Conservation (phyloP, 208 protist genomes). For the Balamuthia mandrillaris region DNA sequence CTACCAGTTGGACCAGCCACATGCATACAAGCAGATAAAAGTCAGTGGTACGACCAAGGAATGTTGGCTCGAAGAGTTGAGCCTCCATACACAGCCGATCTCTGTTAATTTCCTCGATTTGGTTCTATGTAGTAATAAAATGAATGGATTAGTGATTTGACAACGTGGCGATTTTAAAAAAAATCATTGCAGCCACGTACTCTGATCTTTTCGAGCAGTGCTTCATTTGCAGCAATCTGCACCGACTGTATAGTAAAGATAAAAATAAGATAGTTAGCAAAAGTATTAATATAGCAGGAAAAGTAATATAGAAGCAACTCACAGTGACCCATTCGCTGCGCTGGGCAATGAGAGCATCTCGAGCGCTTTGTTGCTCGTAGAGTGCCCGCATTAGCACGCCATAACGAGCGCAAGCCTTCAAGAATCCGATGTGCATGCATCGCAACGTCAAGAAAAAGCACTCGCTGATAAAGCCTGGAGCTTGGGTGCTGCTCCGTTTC, state of each 20-base stretch:
- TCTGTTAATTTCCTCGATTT: constrained; percentile 7
- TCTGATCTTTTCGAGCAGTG: not conserved
- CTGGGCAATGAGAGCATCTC: not conserved
- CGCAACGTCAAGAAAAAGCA: constrained; percentile 56
- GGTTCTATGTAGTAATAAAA: not conserved
- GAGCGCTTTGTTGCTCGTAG: not conserved
- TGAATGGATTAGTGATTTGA: not conserved
- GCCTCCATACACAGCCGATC: constrained; percentile 27
- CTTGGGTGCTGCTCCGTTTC: not conserved
- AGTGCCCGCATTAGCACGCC: too few relatives aligned
- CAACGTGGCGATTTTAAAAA: not conserved
- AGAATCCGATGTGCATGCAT: constrained; percentile 47
- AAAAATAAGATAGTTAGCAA: not conserved
- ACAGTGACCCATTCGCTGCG: not conserved
- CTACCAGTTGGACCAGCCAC: constrained; percentile 44
- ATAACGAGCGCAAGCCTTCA: too few relatives aligned
- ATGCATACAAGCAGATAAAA: constrained; percentile 44
- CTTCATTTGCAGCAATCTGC: not conserved
- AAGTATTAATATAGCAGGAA: not conserved
- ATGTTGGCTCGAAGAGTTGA: constrained; percentile 43
- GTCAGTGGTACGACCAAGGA: constrained; percentile 4
- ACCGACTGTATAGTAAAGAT: not conserved
- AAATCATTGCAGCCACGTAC: not conserved
- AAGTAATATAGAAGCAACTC: not conserved
- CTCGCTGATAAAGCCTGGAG: constrained; percentile 48